These are phyloP conservation scores for Pythium diclinum DNA, from an alignment of 352 stramenopile genomes.

Conservation along the genomic window DNA sequence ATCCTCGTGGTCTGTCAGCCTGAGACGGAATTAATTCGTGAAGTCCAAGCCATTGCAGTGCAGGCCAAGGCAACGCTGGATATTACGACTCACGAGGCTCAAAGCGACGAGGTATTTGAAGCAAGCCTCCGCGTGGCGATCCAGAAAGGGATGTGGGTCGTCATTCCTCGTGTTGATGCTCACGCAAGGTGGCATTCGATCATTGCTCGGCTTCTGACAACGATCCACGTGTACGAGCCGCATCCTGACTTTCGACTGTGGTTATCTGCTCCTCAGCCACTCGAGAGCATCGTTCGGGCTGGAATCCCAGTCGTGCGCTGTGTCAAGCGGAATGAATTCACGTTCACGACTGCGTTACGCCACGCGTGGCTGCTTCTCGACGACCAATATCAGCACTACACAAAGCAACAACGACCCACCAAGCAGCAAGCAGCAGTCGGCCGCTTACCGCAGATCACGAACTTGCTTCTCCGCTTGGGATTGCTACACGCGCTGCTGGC, in stretches of 20 bases:
- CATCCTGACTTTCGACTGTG: slow-evolving; percentile 70
- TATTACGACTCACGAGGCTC: slow-evolving; percentile 10
- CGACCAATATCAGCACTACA: slow-evolving; percentile 25
- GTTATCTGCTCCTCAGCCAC: slow-evolving; percentile 29
- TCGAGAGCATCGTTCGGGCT: neutral
- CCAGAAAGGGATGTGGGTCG: slow-evolving; percentile 53
- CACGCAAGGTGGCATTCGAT: slow-evolving; percentile 20
- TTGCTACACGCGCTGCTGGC: slow-evolving; percentile 19
- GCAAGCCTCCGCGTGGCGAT: slow-evolving; percentile 34
- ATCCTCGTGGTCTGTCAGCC: slow-evolving; percentile 29
- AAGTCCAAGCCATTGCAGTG: slow-evolving; percentile 31
- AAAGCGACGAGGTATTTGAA: slow-evolving; percentile 32
- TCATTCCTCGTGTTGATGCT: slow-evolving; percentile 41
- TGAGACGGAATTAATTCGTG: slow-evolving; percentile 38
- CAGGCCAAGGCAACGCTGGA: slow-evolving; percentile 38
- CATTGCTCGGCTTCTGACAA: slow-evolving; percentile 34
- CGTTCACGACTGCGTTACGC: neutral
- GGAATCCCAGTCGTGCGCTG: neutral
- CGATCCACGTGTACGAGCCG: slow-evolving; percentile 24
- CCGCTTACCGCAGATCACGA: neutral
- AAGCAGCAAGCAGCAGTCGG: neutral
- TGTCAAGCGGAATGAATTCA: slow-evolving; percentile 3
- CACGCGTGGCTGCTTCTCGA: slow-evolving; percentile 2
- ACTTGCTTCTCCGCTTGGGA: slow-evolving; percentile 19
- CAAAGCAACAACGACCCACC: slow-evolving; percentile 9